phyloP scores from a whole-genome alignment of 2,329 filamentous ascomycete genomes.

The Didymella pinodella region DNA sequence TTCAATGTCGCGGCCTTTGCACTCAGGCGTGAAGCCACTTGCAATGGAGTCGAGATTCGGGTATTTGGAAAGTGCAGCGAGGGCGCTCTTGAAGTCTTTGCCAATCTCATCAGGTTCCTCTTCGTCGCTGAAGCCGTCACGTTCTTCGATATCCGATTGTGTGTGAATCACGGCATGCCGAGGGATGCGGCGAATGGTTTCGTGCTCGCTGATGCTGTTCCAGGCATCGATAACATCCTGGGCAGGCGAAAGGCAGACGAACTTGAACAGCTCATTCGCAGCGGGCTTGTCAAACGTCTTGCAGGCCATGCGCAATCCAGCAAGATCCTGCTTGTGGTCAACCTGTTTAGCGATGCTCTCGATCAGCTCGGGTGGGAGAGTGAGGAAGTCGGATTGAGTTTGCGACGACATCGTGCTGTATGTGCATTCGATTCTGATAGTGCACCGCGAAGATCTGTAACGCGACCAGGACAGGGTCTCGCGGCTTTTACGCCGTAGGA shows the following conservation, averaged over 20 bases:
- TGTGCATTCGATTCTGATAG: background rate
- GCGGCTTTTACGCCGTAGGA: background rate
- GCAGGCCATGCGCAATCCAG: background rate
- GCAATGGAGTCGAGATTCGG: conserved; percentile 6
- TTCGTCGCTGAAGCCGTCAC: background rate
- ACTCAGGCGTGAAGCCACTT: background rate
- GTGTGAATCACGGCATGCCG: conserved; percentile 18
- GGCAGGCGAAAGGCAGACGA: background rate
- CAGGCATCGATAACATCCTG: conserved; percentile 27
- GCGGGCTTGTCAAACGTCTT: conserved; percentile 2
- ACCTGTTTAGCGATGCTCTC: background rate
- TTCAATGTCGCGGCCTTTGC: background rate
- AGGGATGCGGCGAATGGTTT: conserved; percentile 10
- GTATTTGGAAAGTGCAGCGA: conserved; percentile 1
- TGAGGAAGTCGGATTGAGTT: background rate
- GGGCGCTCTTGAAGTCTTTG: background rate
- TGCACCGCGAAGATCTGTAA: background rate
- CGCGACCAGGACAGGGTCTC: too few relatives aligned
- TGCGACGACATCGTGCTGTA: background rate
- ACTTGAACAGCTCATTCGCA: conserved; percentile 3
- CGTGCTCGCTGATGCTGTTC: conserved; percentile 14
- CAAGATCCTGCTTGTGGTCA: background rate
- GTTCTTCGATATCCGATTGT: background rate
- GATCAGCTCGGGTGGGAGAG: conserved; percentile 1
- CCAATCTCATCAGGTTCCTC: background rate